Base-by-base conservation (phyloP, 305 asterid species). In the Withania somnifera region DNA sequence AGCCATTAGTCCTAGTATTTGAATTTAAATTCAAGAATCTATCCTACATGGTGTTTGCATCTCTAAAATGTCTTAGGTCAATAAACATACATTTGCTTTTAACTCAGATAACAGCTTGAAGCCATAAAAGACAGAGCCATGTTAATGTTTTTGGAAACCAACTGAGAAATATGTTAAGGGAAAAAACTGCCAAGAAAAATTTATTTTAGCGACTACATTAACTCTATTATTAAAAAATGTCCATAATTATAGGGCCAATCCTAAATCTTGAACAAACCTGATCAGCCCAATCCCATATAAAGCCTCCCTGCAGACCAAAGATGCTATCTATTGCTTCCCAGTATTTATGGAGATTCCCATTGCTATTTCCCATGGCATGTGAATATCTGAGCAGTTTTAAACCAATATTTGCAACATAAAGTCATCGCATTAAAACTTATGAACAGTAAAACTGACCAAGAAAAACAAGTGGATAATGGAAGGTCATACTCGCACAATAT, bases 251-350 rank as follows among this genome's bases (percentile, higher is more conserved):
- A 24, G 79, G 79, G 45, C 22, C 57, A 45, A 71, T 45, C 57
- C 78, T 20, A 71, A 69, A 71, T 15, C 40, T 47, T 75, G 80
- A 82, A 79, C 84, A 78, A 32, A 96, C 98, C 98, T 96, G 98
- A 88, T 96, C 98, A 91, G 88, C 99, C 99, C 99, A 96, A 45
- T 96, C 99, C 99, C 99, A 96, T 79, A 96, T 94, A 88, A 96
- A 94, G 81, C 99, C 99, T 85, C 99, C 99, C 86, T 96, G 99
- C 57, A 96, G 97, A 85, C 99, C 99, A 88, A 94, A 92, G 47
- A 95, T 96, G 91, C 81, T 90, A 87, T 96, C 99, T 83, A 96
- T 94, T 84, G 98, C 98, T 92, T 96, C 98, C 99, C 99, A 96
- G 86, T 96, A 96, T 86, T 93, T 91, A 26, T 88, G 89, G 85